Percentiles rank a stretch among this genome's conserved stretches.
phyloP scores from a whole-genome alignment of 179 eudicot species.

The Heliamphora pulchella region DNA sequence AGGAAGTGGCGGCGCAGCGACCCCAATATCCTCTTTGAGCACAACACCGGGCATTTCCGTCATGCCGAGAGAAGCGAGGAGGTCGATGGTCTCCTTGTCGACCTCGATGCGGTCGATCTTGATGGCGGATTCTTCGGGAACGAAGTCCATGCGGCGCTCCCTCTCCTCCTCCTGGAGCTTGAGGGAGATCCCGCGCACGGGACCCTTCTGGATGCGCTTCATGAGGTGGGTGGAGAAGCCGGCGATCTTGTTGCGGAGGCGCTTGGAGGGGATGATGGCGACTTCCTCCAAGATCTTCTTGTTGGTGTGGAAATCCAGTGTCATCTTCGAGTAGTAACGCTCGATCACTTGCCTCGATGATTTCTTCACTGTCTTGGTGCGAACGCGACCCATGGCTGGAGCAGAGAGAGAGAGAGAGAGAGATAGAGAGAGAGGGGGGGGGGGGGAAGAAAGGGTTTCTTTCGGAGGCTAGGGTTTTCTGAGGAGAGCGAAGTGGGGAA shows the following conservation, averaged over 20 bases:
- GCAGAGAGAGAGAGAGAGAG: conserved; percentile 4
- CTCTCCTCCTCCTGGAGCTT: conserved; percentile 44
- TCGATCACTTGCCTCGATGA: conserved; percentile 37
- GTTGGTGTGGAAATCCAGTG: conserved; percentile 35
- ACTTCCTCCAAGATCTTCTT: conserved; percentile 39
- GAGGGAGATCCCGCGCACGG: conserved; percentile 35
- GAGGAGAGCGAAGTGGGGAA: no score
- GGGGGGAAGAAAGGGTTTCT: not conserved
- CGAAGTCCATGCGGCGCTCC: conserved; percentile 43
- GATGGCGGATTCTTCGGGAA: conserved; percentile 37
- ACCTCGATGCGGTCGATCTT: conserved; percentile 29
- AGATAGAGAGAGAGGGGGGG: not conserved
- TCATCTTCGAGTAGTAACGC: conserved; percentile 40
- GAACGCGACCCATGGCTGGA: conserved; percentile 34
- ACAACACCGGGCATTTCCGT: conserved; percentile 29
- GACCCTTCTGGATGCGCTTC: conserved; percentile 43
- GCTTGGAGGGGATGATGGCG: conserved; percentile 38
- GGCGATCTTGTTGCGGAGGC: conserved; percentile 46
- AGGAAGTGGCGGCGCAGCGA: not conserved
- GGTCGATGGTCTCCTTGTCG: conserved; percentile 36
- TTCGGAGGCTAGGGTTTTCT: not conserved
- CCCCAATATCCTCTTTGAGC: conserved; percentile 24
- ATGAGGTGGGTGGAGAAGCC: conserved; percentile 40
- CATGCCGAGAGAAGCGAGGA: conserved; percentile 35
- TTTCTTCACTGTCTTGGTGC: conserved; percentile 47